These are phyloP conservation scores for Quercus cerris DNA, from an alignment of 306 rosid species.

Conservation along the genomic window DNA sequence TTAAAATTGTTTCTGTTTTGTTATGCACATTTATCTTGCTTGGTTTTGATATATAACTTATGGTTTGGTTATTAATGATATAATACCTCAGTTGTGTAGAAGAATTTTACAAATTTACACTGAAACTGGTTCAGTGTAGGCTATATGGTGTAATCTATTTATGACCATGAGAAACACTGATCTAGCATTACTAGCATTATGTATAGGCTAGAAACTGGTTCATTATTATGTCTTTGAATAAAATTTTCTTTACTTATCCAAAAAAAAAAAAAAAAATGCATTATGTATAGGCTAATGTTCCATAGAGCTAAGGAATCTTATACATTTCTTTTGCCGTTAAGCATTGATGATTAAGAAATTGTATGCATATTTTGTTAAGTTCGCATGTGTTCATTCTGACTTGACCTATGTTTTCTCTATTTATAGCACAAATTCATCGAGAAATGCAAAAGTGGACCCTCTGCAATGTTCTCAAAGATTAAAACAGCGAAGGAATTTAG, in stretches of 20 bases:
- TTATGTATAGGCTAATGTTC: background rate
- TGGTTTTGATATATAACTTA: too few relatives aligned
- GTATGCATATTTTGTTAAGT: constrained; percentile 18
- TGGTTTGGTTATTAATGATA: too few relatives aligned
- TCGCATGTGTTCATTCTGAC: constrained; percentile 27
- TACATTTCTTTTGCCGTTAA: background rate
- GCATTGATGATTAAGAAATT: background rate
- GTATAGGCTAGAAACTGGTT: background rate
- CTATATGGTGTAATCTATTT: background rate
- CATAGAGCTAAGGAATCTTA: background rate
- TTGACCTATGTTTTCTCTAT: constrained; percentile 24
- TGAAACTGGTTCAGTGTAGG: background rate
- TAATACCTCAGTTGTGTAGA: background rate
- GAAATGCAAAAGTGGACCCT: constrained; percentile 79
- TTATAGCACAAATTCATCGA: constrained; percentile 90
- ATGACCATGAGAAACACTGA: background rate
- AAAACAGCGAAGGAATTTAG: constrained; percentile 83
- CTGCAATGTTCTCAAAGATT: constrained; percentile 75
- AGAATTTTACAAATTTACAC: background rate
- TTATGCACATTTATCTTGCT: background rate
- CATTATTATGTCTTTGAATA: too few relatives aligned
- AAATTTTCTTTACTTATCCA: too few relatives aligned
- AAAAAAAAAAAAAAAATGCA: background rate
- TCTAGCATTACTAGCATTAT: background rate
- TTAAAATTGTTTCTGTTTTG: background rate